Evolutionary conservation across 768 basidiomycete genomes (phyloP).

Genomic region (Pisolithus orientalis): DNA sequence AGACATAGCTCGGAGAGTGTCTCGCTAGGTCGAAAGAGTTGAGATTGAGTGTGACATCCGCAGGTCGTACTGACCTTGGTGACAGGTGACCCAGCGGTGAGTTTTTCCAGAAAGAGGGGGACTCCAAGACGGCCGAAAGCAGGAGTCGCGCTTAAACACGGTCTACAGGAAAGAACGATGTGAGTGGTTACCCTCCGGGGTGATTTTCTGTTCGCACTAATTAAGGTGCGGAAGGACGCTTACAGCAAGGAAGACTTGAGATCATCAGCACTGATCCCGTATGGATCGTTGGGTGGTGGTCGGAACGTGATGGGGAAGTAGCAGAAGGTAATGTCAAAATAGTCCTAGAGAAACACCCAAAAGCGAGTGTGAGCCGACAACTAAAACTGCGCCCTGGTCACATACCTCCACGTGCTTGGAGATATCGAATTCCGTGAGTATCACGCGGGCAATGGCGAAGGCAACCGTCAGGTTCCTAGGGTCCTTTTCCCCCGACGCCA

Average conservation of each 20-base stretch:
- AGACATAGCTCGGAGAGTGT: conserved; percentile 75
- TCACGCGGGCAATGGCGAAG: conserved; percentile 81
- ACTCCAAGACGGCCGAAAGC: conserved; percentile 80
- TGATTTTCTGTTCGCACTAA: background rate
- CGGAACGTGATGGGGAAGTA: conserved; percentile 98
- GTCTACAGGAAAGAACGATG: conserved; percentile 29
- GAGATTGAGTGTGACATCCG: background rate
- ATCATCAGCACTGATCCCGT: conserved; percentile 86
- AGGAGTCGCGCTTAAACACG: conserved; percentile 73
- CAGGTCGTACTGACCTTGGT: conserved; percentile 57
- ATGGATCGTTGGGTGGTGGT: conserved; percentile 90
- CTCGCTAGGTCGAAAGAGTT: conserved; percentile 49
- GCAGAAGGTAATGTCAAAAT: conserved; percentile 95
- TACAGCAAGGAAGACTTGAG: conserved; percentile 69
- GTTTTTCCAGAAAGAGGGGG: conserved; percentile 87
- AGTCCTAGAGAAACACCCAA: conserved; percentile 42
- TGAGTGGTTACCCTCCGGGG: background rate
- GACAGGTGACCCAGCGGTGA: conserved; percentile 69
- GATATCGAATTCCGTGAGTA: conserved; percentile 86
- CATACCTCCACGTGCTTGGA: conserved; percentile 69
- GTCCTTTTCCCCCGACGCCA: conserved; percentile 97
- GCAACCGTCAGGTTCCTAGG: conserved; percentile 88
- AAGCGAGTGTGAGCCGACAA: too few relatives aligned
- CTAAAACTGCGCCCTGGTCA: background rate
- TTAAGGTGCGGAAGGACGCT: conserved; percentile 5